Evolutionary conservation across 441 rosid genomes (phyloP).

Genomic region (Populus hybrid): DNA sequence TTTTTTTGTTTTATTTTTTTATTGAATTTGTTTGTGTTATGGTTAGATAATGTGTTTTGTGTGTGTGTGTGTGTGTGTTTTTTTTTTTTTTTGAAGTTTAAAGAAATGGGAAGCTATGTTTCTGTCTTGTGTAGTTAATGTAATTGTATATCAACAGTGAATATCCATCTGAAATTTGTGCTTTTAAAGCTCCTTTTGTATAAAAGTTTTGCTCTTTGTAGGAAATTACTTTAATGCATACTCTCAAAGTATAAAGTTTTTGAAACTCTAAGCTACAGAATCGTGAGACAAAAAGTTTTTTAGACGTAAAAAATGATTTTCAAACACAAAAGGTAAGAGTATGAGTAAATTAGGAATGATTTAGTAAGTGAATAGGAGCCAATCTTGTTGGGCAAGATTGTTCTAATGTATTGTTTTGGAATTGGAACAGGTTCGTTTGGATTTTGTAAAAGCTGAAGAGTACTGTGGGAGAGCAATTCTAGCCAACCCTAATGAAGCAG

Average conservation of each 20-base stretch:
- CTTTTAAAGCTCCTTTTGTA: background rate
- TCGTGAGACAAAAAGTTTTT: background rate
- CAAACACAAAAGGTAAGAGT: background rate
- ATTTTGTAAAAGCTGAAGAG: constrained; percentile 68
- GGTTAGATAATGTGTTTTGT: background rate
- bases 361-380: background rate
- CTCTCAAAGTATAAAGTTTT: background rate
- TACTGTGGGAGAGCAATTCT: constrained; percentile 77
- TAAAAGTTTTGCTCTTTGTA: background rate
- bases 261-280: background rate
- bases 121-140: background rate
- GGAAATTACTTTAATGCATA: background rate
- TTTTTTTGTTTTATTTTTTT: no score
- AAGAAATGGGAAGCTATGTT: background rate
- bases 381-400: background rate
- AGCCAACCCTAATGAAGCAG: constrained; percentile 57
- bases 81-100: background rate
- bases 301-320: no score
- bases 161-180: background rate
- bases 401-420: constrained; percentile 9
- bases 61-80: background rate
- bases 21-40: background rate
- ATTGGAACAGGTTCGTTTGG: constrained; percentile 53
- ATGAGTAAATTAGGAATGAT: background rate
- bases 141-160: background rate